A percentile compares a stretch with the other conserved stretches of the same genome.
Conservation (phyloP, 177 flowering plant genomes). For the Telopea speciosissima region DNA sequence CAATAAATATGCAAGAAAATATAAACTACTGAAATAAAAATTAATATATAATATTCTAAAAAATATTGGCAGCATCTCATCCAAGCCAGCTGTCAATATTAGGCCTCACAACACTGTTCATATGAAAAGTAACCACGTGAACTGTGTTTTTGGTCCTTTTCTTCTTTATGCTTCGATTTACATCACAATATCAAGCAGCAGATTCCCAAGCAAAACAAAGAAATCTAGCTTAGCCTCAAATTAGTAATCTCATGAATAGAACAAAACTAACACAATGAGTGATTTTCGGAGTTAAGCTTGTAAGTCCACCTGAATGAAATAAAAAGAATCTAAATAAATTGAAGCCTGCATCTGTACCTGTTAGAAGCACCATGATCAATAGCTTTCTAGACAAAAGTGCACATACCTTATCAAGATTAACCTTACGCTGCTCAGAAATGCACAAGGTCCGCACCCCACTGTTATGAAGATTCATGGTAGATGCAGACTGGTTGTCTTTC, state of each 20-base stretch:
- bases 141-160: too few species aligned
- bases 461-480: constrained; percentile 59
- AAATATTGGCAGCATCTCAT: too few species aligned
- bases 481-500: constrained; percentile 40
- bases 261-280: neutral
- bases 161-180: too few species aligned
- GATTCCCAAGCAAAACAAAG: neutral
- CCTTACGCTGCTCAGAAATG: constrained; percentile 42
- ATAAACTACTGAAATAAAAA: too few species aligned
- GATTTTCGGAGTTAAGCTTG: neutral
- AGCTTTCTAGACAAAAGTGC: neutral
- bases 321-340: neutral
- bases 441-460: constrained; percentile 66
- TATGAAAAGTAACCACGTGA: too few species aligned
- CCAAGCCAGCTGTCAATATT: too few species aligned
- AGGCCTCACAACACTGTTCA: too few species aligned
- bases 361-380: neutral
- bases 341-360: neutral
- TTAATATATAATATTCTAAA: too few species aligned
- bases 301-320: neutral
- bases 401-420: constrained; percentile 76
- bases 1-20: too few species aligned
- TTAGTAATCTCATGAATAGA: neutral
- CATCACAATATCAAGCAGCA: neutral
- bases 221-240: neutral